A percentile compares a stretch with the other conserved stretches of the same genome.
Evolutionary conservation across 208 protist species (phyloP).

Genomic region (Trypanosoma congolense): DNA sequence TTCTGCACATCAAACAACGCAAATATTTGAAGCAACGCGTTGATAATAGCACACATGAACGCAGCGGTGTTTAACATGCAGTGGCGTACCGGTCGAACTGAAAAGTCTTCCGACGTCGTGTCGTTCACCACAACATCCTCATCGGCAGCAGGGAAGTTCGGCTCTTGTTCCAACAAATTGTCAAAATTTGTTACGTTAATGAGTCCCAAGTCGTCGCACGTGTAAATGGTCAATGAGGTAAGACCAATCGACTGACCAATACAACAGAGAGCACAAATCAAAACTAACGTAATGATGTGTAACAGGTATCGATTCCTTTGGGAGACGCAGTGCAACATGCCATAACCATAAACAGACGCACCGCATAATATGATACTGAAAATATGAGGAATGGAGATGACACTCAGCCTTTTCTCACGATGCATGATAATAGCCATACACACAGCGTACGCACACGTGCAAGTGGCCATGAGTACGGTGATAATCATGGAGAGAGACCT

Average conservation of each 20-base stretch:
- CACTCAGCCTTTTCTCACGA: conserved; percentile 40
- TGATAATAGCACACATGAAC: conserved; percentile 54
- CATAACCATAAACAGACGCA: conserved; percentile 50
- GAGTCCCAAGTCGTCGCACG: conserved; percentile 41
- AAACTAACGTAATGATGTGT: conserved; percentile 62
- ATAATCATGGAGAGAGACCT: neutral
- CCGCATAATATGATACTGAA: conserved; percentile 59
- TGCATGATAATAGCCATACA: conserved; percentile 49
- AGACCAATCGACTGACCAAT: conserved; percentile 67
- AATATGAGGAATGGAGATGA: conserved; percentile 69
- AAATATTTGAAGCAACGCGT: conserved; percentile 54
- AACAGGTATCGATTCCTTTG: conserved; percentile 75
- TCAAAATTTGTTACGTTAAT: conserved; percentile 23
- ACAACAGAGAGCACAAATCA: conserved; percentile 55
- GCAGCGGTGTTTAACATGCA: conserved; percentile 46
- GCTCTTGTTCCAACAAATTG: conserved; percentile 9
- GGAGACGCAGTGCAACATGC: conserved; percentile 70
- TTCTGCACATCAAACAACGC: conserved; percentile 81
- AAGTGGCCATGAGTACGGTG: neutral
- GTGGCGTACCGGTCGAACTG: conserved; percentile 41
- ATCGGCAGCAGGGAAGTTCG: conserved; percentile 10
- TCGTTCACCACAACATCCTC: conserved; percentile 24
- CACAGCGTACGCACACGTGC: conserved; percentile 58
- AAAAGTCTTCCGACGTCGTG: conserved; percentile 29
- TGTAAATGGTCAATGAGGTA: conserved; percentile 39